Conservation (phyloP, 1,284 basidiomycete species). For the Meira miltonrushii region DNA sequence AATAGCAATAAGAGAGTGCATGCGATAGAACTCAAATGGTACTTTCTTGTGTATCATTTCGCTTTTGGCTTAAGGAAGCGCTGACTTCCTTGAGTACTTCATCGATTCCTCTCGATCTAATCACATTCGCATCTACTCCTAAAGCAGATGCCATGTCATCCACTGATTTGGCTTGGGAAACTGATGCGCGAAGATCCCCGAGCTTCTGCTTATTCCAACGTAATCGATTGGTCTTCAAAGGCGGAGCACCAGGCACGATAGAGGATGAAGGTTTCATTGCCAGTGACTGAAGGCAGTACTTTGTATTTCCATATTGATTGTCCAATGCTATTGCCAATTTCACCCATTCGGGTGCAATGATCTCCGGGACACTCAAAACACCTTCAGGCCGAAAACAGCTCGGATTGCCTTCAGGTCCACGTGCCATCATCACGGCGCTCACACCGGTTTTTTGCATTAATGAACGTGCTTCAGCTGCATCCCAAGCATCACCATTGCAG, state of each 20-base stretch:
- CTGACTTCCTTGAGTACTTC: slow-evolving; percentile 4
- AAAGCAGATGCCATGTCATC: slow-evolving; percentile 29
- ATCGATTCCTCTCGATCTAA: neutral
- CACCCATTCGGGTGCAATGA: slow-evolving; percentile 43
- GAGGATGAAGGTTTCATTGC: slow-evolving; percentile 39
- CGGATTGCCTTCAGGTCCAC: slow-evolving; percentile 87
- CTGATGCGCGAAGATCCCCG: slow-evolving; percentile 23
- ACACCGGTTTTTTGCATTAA: slow-evolving; percentile 66
- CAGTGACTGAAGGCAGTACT: slow-evolving; percentile 69
- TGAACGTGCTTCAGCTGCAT: slow-evolving; percentile 70
- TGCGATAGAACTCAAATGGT: too few species aligned
- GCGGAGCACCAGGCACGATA: slow-evolving; percentile 7
- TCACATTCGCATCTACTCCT: slow-evolving; percentile 20
- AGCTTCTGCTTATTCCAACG: slow-evolving; percentile 13
- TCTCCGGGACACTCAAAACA: slow-evolving; percentile 29
- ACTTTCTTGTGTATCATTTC: too few species aligned
- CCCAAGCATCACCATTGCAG: slow-evolving; percentile 88
- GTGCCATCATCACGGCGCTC: slow-evolving; percentile 92
- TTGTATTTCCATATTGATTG: slow-evolving; percentile 80
- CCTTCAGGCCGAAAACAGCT: slow-evolving; percentile 67
- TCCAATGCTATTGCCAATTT: slow-evolving; percentile 51
- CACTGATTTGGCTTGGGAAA: slow-evolving; percentile 30
- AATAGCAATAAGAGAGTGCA: too few species aligned
- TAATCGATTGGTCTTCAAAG: neutral
- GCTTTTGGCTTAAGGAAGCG: neutral